phyloP scores from a whole-genome alignment of 176 grass and related monocot genomes.

The Guadua angustifolia region DNA sequence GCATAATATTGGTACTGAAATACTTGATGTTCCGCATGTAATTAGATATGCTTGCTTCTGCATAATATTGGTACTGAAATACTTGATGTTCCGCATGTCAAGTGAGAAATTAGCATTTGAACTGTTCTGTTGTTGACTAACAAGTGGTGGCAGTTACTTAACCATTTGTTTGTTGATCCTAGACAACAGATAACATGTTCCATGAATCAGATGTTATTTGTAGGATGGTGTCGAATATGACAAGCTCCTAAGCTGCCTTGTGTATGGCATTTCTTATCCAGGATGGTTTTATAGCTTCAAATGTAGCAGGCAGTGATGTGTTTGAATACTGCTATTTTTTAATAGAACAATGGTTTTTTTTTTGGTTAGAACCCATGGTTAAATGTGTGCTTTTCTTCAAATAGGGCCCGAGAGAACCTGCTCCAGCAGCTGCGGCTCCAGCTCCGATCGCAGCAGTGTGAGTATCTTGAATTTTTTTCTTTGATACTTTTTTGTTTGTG shows the following conservation, averaged over 20 bases:
- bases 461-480: neutral
- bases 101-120: neutral
- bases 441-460: constrained; percentile 15
- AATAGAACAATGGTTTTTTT: neutral
- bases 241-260: neutral
- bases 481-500: neutral
- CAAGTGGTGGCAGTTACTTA: neutral
- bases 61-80: neutral
- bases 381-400: neutral
- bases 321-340: neutral
- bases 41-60: too few species aligned
- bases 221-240: neutral
- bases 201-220: neutral
- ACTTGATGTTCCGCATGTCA: neutral
- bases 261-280: neutral
- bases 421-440: neutral
- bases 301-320: neutral
- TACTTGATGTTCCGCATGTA: neutral
- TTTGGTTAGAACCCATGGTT: neutral
- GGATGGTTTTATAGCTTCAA: neutral
- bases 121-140: neutral
- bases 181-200: neutral
- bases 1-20: neutral
- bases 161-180: neutral
- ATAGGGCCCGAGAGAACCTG: constrained; percentile 34